Percentiles rank a stretch among this genome's conserved stretches.
Evolutionary conservation across 192 early-diverging fungal genomes (phyloP).

Genomic region (Umbelopsis vinacea): DNA sequence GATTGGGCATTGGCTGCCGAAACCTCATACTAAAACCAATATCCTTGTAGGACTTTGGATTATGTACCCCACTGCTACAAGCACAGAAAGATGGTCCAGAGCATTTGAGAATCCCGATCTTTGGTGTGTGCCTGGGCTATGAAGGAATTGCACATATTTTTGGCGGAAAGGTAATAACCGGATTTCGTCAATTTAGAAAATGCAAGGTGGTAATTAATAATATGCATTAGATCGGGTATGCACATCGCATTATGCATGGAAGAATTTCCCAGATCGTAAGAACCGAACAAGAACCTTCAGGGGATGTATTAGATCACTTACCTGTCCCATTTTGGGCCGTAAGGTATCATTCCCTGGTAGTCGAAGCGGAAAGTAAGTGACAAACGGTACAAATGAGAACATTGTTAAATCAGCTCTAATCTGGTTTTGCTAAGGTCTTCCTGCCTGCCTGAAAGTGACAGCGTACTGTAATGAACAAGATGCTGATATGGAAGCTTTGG

Average conservation of each 20-base stretch:
- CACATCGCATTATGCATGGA: slow-evolving; percentile 81
- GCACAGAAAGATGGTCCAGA: slow-evolving; percentile 36
- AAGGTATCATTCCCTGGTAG: slow-evolving; percentile 89
- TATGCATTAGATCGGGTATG: slow-evolving; percentile 56
- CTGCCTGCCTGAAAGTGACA: slow-evolving; percentile 58
- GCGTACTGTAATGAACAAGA: slow-evolving; percentile 63
- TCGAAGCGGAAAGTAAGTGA: slow-evolving; percentile 56
- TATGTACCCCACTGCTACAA: slow-evolving; percentile 65
- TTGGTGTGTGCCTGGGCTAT: slow-evolving; percentile 95
- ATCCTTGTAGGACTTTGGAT: slow-evolving; percentile 76
- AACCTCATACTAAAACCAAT: not conserved
- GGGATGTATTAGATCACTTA: slow-evolving; percentile 61
- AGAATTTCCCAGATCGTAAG: slow-evolving; percentile 64
- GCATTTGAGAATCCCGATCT: slow-evolving; percentile 63
- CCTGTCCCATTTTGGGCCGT: slow-evolving; percentile 75
- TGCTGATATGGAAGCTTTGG: slow-evolving; percentile 38
- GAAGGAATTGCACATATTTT: slow-evolving; percentile 80
- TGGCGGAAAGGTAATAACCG: slow-evolving; percentile 59
- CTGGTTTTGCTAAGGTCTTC: slow-evolving; percentile 51
- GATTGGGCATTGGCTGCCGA: not conserved
- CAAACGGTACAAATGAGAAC: not conserved
- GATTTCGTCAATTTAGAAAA: not conserved
- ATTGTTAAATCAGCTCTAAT: not conserved
- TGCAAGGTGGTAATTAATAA: not conserved
- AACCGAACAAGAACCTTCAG: slow-evolving; percentile 22